Evolutionary conservation across 2,329 filamentous ascomycete genomes (phyloP), one percentile per base, ranked within the genome.

Genomic region (Mariannaea sp.): DNA sequence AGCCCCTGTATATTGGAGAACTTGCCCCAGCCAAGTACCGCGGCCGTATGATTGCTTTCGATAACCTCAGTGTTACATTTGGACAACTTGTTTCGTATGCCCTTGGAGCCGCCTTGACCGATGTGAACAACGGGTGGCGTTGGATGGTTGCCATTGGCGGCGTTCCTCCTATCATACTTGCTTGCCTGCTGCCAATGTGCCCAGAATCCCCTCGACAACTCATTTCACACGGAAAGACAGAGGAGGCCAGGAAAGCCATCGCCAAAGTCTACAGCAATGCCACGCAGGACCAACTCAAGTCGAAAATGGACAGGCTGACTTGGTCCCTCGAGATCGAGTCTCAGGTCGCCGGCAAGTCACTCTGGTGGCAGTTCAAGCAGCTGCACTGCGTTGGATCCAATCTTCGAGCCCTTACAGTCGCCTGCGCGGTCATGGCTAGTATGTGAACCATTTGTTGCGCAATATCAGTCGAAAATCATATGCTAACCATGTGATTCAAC

Each of bases 111-210:
- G 71, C 63, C 3, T 71, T 76, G 42, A 67, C 71, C 6, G 46
- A 75, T 12, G 71, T 75, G 1, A 54, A 65, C 7, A 61, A 73
- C 30, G 75, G 74, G 27, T 80, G 77, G 78, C 62, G 76, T 48
- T 75, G 71, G 35, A 79, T 79, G 71, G 76, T 79, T 4, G 77
- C 72, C 3, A 66, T 75, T 13, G 77, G 77, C 10, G 78, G 67
- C 7, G 49, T 77, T 1, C 78, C 77, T 4, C 69, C 76, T 2
- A 69, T 80, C 13, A 56, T 76, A 8, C 71, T 79, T 2, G 68
- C 58, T 7, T 61, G 57, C 26, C 66, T 79, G 5, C 68, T 80
- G 2, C 67, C 71, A 1, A 72, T 73, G 56, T 77, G 74, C 55
- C 77, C 76, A 0, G 77, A 80, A 56, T 76, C 73, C 1, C 76